A percentile compares a stretch with the other conserved stretches of the same genome.
Evolutionary conservation across 177 flowering plant species (phyloP).

Genomic region (Vitis hybrid): DNA sequence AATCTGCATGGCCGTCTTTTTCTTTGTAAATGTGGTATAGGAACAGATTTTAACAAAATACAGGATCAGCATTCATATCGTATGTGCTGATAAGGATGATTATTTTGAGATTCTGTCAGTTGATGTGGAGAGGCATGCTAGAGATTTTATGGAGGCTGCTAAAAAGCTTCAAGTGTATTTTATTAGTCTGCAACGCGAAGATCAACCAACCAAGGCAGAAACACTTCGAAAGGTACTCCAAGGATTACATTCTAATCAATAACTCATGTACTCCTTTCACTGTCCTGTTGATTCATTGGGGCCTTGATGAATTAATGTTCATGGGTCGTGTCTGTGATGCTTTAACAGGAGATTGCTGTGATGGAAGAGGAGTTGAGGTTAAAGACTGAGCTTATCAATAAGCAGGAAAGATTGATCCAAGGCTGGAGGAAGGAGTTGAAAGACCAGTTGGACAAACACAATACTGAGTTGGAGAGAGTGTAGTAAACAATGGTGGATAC

Average conservation of each 20-base stretch:
- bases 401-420: slow-evolving; percentile 67
- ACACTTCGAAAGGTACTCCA: slow-evolving; percentile 58
- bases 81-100: too few relatives aligned
- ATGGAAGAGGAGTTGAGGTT: slow-evolving; percentile 81
- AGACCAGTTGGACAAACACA: slow-evolving; percentile 70
- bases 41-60: too few relatives aligned
- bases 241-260: not conserved
- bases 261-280: not conserved
- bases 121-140: slow-evolving; percentile 38
- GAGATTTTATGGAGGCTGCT: slow-evolving; percentile 98
- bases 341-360: slow-evolving; percentile 62
- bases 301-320: not conserved
- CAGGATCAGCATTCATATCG: not conserved
- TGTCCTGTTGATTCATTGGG: too few relatives aligned
- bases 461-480: slow-evolving; percentile 68
- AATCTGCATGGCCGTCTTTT: too few relatives aligned
- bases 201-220: slow-evolving; percentile 59
- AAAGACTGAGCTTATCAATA: slow-evolving; percentile 60
- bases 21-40: too few relatives aligned
- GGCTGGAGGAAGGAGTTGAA: slow-evolving; percentile 77
- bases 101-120: too few relatives aligned
- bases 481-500: slow-evolving; percentile 15
- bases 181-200: slow-evolving; percentile 58
- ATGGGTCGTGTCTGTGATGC: not conserved
- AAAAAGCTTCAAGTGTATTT: slow-evolving; percentile 74